These are phyloP conservation scores for Thymus quinquecostatus DNA, from an alignment of 257 asterid species.

Conservation along the genomic window DNA sequence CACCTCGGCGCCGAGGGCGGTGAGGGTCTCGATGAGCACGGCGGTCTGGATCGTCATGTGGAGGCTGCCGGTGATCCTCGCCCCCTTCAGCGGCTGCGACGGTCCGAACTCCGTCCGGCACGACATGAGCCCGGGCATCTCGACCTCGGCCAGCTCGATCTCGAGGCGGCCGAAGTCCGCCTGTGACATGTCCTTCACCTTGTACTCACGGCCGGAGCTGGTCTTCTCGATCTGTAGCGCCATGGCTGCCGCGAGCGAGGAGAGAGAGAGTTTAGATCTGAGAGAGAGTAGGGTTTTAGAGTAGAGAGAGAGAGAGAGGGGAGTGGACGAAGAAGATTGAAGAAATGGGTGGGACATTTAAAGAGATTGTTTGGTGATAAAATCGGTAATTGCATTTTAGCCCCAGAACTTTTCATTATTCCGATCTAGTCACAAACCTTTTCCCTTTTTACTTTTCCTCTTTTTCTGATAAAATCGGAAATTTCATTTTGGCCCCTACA, in stretches of 20 bases:
- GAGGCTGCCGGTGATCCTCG: conserved; percentile 41
- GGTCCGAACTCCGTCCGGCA: conserved; percentile 41
- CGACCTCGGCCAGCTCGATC: conserved; percentile 53
- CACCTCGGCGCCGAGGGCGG: conserved; percentile 54
- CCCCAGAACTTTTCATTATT: background rate
- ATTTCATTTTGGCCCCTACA: background rate
- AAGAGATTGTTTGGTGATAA: background rate
- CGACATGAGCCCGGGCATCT: conserved; percentile 50
- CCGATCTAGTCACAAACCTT: background rate
- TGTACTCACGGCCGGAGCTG: conserved; percentile 57
- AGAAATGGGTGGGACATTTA: background rate
- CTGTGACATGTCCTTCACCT: conserved; percentile 61
- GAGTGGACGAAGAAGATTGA: too few species aligned
- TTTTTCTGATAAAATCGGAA: background rate
- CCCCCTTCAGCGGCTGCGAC: conserved; percentile 40
- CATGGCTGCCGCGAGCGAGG: conserved; percentile 13
- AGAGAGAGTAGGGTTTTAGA: conserved; percentile 15
- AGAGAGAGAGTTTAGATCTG: conserved; percentile 15
- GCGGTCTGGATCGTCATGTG: conserved; percentile 59
- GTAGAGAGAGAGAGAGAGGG: conserved; percentile 5
- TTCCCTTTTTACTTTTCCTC: background rate
- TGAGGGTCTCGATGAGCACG: conserved; percentile 51
- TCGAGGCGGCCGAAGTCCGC: conserved; percentile 59
- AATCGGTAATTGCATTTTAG: background rate
- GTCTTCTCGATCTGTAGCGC: conserved; percentile 40